These are phyloP conservation scores for Cryptococcus wingfieldii DNA, from an alignment of 1,284 basidiomycete species.

Conservation along the genomic window DNA sequence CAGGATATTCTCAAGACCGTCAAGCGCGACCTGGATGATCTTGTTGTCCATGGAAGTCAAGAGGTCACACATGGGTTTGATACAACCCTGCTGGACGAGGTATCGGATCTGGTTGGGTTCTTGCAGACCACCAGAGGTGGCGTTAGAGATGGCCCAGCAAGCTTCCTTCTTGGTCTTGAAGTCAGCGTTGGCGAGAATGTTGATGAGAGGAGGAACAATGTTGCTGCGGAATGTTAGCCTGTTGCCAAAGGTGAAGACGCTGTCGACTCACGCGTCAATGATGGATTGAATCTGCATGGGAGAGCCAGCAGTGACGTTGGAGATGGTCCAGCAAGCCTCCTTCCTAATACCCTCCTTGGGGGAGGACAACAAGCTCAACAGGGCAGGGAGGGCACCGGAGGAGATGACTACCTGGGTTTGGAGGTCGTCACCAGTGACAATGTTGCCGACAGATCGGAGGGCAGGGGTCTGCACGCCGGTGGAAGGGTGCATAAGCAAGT, in stretches of 20 bases:
- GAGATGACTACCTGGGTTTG: slow-evolving; percentile 98
- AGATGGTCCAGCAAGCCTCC: slow-evolving; percentile 99
- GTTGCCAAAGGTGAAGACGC: neutral
- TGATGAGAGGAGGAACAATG: slow-evolving; percentile 96
- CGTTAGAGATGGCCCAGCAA: slow-evolving; percentile 99
- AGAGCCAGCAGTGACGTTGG: slow-evolving; percentile 96
- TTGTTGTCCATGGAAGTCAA: slow-evolving; percentile 99
- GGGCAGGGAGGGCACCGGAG: slow-evolving; percentile 87
- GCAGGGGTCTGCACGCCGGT: slow-evolving; percentile 99
- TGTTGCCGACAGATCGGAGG: slow-evolving; percentile 95
- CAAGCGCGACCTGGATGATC: slow-evolving; percentile 90
- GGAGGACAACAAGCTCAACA: slow-evolving; percentile 85
- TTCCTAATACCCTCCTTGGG: slow-evolving; percentile 86
- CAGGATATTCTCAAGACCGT: slow-evolving; percentile 97
- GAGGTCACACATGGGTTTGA: slow-evolving; percentile 96
- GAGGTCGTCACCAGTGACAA: slow-evolving; percentile 96
- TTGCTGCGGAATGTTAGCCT: slow-evolving; percentile 45
- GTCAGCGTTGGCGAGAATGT: slow-evolving; percentile 95
- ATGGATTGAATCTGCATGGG: slow-evolving; percentile 90
- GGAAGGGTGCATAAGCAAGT: slow-evolving; percentile 93
- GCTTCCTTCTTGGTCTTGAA: slow-evolving; percentile 99
- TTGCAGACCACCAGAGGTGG: slow-evolving; percentile 94
- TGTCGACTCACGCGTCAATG: slow-evolving; percentile 52
- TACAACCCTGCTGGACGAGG: slow-evolving; percentile 94
- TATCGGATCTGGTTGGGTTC: slow-evolving; percentile 98